Percentiles rank a stretch among this genome's conserved stretches.
phyloP scores from a whole-genome alignment of 495 filamentous ascomycete genomes.

The Bryoglossum gracile region DNA sequence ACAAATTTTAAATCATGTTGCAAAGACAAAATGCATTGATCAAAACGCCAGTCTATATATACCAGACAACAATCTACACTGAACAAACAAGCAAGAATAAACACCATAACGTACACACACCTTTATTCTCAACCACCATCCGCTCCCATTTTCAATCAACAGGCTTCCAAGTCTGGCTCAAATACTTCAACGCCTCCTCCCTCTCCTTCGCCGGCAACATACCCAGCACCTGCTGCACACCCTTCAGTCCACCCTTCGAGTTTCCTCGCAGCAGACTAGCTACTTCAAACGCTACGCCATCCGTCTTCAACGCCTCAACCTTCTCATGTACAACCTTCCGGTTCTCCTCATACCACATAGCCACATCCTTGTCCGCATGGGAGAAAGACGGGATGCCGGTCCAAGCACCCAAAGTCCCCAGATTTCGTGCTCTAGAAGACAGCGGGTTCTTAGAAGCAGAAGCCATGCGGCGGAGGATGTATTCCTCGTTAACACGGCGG shows the following conservation, averaged over 20 bases:
- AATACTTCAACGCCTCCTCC: constrained; percentile 73
- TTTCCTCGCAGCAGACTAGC: constrained; percentile 63
- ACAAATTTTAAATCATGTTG: no score
- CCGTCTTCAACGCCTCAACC: constrained; percentile 71
- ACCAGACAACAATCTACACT: no score
- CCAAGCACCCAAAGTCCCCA: constrained; percentile 71
- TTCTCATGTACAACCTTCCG: constrained; percentile 69
- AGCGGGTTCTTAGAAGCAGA: constrained; percentile 39
- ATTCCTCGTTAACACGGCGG: constrained; percentile 92
- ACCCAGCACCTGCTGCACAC: constrained; percentile 74
- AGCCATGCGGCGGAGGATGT: constrained; percentile 82
- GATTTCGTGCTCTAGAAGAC: constrained; percentile 50
- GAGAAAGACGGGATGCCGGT: constrained; percentile 65
- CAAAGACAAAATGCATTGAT: no score
- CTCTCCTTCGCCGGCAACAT: constrained; percentile 83
- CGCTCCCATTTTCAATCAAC: neutral
- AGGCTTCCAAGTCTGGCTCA: constrained; percentile 31
- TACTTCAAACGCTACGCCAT: constrained; percentile 71
- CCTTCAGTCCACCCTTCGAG: constrained; percentile 74
- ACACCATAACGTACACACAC: neutral
- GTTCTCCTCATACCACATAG: constrained; percentile 97
- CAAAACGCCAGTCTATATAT: no score
- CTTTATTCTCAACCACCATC: neutral
- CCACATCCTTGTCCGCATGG: constrained; percentile 70
- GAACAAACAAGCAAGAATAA: neutral